Percentiles rank a stretch among this genome's conserved stretches.
These are phyloP conservation scores for Clarireedia sp. DNA, from an alignment of 2,329 filamentous ascomycete genomes.

Conservation along the genomic window DNA sequence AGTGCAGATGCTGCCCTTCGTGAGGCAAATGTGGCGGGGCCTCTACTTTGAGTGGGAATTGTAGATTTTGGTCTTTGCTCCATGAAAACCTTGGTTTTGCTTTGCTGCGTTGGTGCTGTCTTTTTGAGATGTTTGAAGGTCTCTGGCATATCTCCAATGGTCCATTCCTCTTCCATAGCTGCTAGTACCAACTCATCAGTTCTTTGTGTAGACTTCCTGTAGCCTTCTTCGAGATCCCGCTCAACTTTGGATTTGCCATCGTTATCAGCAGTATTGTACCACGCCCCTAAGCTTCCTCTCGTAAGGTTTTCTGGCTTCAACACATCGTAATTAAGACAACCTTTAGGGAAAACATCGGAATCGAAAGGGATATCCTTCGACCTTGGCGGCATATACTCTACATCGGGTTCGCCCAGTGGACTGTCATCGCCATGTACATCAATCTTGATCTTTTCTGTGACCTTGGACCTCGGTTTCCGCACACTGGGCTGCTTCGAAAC, in stretches of 20 bases:
- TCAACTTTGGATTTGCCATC: constrained; percentile 57
- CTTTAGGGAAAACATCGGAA: constrained; percentile 58
- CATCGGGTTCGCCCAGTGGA: constrained; percentile 50
- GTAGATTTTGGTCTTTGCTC: constrained; percentile 19
- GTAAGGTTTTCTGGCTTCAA: constrained; percentile 51
- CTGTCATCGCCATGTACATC: constrained; percentile 50
- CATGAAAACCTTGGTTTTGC: constrained; percentile 9
- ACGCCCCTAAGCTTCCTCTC: constrained; percentile 39
- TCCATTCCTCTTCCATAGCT: constrained; percentile 57
- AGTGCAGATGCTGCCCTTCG: constrained; percentile 47
- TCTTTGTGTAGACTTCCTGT: constrained; percentile 36
- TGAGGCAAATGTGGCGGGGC: constrained; percentile 46
- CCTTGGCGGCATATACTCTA: constrained; percentile 82
- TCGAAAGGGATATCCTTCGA: constrained; percentile 58
- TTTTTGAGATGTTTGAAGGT: constrained; percentile 30
- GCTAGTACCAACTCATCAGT: constrained; percentile 61
- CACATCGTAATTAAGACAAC: constrained; percentile 47
- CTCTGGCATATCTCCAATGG: constrained; percentile 47
- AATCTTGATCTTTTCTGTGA: constrained; percentile 52
- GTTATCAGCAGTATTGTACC: constrained; percentile 53
- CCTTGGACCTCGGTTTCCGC: constrained; percentile 48
- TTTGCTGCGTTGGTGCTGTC: constrained; percentile 16
- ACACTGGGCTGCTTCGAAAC: constrained; percentile 45
- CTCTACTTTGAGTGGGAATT: constrained; percentile 16
- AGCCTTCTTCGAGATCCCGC: constrained; percentile 48